phyloP scores from a whole-genome alignment of 495 filamentous ascomycete genomes.

The Chlorociboria aeruginascens region DNA sequence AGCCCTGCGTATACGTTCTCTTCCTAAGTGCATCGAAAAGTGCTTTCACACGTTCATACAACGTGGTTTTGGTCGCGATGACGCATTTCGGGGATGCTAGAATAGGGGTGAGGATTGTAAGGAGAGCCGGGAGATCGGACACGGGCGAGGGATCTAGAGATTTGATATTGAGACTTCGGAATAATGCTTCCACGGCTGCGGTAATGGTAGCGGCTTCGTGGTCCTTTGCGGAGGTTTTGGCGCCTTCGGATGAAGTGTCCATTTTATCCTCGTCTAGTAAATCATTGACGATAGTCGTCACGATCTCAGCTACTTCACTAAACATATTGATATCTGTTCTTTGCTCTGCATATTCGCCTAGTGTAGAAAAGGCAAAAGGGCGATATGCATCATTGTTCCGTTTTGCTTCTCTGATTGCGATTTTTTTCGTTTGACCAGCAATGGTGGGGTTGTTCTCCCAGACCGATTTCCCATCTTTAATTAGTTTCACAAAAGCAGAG shows the following conservation, averaged over 20 bases:
- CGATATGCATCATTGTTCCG: conserved; percentile 75
- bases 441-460: conserved; percentile 41
- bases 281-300: conserved; percentile 45
- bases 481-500: conserved; percentile 71
- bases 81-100: conserved; percentile 10
- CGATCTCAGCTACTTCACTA: conserved; percentile 50
- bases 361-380: conserved; percentile 55
- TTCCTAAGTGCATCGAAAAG: conserved; percentile 17
- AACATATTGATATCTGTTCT: conserved; percentile 55
- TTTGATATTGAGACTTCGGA: conserved; percentile 16
- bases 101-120: conserved; percentile 7
- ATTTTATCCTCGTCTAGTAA: conserved; percentile 45
- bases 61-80: conserved; percentile 9
- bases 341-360: conserved; percentile 57
- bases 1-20: conserved; percentile 5
- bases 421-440: conserved; percentile 36
- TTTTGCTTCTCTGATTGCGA: conserved; percentile 78
- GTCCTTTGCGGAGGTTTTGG: conserved; percentile 24
- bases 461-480: conserved; percentile 43
- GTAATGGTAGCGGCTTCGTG: conserved; percentile 14
- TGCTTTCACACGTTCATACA: conserved; percentile 15
- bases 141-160: conserved; percentile 9
- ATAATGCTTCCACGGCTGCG: conserved; percentile 15
- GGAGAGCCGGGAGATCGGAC: conserved; percentile 7
- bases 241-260: conserved; percentile 44